These are phyloP conservation scores for Starmerella scarabaei DNA, from an alignment of 805 yeast genomes.

Conservation along the genomic window DNA sequence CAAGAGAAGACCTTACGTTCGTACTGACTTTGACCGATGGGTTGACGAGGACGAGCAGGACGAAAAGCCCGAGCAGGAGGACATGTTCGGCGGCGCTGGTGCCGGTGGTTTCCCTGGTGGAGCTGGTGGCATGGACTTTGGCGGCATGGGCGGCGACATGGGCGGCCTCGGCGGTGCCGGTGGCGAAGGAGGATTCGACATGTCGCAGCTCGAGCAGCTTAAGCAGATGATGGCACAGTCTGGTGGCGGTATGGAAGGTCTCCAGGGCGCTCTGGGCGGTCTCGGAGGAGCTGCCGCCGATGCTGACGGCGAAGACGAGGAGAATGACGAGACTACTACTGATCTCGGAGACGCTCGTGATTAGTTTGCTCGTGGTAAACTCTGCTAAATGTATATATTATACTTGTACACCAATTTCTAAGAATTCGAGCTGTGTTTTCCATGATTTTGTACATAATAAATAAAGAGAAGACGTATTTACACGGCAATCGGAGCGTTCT, in stretches of 20 bases:
- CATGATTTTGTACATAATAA: constrained; percentile 1
- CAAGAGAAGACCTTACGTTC: constrained; percentile 61
- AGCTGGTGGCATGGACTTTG: constrained; percentile 31
- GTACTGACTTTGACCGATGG: constrained; percentile 96
- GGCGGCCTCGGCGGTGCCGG: constrained; percentile 6
- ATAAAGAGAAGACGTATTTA: background rate
- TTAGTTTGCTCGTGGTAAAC: constrained; percentile 1
- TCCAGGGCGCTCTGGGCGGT: constrained; percentile 6
- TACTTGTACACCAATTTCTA: too few relatives aligned
- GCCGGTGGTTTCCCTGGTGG: constrained; percentile 32
- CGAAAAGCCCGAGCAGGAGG: constrained; percentile 40
- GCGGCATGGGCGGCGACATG: constrained; percentile 24
- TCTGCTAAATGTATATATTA: background rate
- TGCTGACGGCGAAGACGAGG: constrained; percentile 16
- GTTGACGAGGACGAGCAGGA: constrained; percentile 97
- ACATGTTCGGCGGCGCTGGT: constrained; percentile 29
- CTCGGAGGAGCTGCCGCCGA: constrained; percentile 9
- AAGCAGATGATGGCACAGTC: constrained; percentile 3
- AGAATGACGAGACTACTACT: constrained; percentile 19
- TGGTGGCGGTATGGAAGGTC: background rate
- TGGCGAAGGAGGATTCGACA: constrained; percentile 23
- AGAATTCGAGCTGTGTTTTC: too few relatives aligned
- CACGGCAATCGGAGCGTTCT: constrained; percentile 6
- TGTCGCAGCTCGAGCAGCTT: constrained; percentile 20
- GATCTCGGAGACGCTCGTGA: constrained; percentile 20